Base-by-base conservation (phyloP, 169 alveolate genomes). In the Babesia bigemina region DNA sequence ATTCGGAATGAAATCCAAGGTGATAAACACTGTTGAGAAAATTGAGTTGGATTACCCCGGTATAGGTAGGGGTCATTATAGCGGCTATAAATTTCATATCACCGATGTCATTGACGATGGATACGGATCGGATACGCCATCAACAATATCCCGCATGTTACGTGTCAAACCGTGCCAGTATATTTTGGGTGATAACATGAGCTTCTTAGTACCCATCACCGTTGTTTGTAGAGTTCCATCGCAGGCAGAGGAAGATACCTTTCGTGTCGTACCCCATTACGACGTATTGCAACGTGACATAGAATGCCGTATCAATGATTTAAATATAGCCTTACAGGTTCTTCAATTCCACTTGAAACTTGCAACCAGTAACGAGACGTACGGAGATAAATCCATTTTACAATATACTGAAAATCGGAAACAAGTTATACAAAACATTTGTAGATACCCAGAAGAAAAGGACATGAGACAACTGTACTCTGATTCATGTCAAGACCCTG, bases 141-240 rank as follows among this genome's bases (percentile, higher is more conserved):
- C 0, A 13, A n/a, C 4, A 11, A 29, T 21, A 24, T 33, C 44
- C 19, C 42, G 55, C 13, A 61, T 26, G 1, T n/a, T 67, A 9
- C 24, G 48, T 1, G 65, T 53, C 16, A 67, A 67, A n/a, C n/a
- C 21, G 4, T 52, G 76, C 39, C 65, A 67, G 53, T 67, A 67
- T 22, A 28, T 67, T 21, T 53, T 67, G 63, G 65, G 76, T 39
- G 76, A 67, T 22, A 67, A 67, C 65, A 67, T 67, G 63, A 67
- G 76, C 22, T 67, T 67, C 56, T 22, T 67, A 8, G 76, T 67
- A 9, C 76, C 76, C 28, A 55, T 67, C 19, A 67, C 76, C 0
- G 53, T 50, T 11, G 44, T 53, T 22, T 8, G 47, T 26, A 9
- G 53, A 4, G 12, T 67, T 21, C 39, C 21, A 21, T 21, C 67